These are phyloP conservation scores for Cryptosporidium viatorum DNA, from an alignment of 169 alveolate species.

Conservation along the genomic window DNA sequence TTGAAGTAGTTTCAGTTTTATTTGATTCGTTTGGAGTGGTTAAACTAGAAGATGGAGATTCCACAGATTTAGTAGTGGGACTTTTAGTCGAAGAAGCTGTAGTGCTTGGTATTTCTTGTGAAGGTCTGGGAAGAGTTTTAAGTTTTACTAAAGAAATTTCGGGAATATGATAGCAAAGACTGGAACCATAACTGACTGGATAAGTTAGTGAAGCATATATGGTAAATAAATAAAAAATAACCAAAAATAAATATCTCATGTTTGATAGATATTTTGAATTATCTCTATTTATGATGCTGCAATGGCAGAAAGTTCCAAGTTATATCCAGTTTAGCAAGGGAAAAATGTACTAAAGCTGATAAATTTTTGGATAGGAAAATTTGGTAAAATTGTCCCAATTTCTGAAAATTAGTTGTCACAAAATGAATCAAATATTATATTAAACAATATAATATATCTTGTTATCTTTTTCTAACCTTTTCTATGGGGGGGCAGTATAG, in stretches of 20 bases:
- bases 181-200: neutral
- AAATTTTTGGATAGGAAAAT: too few species aligned
- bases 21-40: too few species aligned
- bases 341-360: neutral
- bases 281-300: too few species aligned
- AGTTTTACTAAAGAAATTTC: neutral
- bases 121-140: neutral
- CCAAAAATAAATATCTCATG: neutral
- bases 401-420: neutral
- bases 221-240: neutral
- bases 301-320: too few species aligned
- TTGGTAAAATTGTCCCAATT: neutral
- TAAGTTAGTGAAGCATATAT: neutral
- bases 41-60: too few species aligned
- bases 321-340: neutral
- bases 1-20: too few species aligned
- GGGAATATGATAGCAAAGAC: too few species aligned
- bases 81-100: too few species aligned
- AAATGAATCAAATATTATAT: too few species aligned
- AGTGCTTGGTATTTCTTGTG: too few species aligned
- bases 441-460: neutral
- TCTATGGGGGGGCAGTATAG: neutral
- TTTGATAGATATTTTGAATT: too few species aligned
- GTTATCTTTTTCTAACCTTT: neutral
- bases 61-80: too few species aligned